These are phyloP conservation scores for Thraustochytrium sp. DNA, from an alignment of 352 stramenopile species.

Conservation along the genomic window DNA sequence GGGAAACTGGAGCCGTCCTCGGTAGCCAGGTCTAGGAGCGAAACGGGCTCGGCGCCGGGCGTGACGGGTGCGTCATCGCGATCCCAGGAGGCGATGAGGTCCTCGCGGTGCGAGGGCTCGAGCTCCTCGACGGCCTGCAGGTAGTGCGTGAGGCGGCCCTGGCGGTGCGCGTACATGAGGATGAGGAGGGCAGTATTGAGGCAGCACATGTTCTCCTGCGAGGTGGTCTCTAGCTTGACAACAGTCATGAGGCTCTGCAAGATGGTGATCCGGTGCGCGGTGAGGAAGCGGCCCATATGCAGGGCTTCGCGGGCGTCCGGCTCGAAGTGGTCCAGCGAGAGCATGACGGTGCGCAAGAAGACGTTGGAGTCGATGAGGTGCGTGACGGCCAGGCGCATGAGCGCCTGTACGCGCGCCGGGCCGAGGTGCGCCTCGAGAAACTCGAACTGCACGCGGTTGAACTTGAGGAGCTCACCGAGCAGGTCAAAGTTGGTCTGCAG, in stretches of 20 bases:
- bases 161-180: slow-evolving; percentile 84
- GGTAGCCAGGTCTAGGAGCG: background rate
- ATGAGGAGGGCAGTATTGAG: slow-evolving; percentile 92
- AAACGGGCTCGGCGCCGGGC: background rate
- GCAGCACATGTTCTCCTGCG: slow-evolving; percentile 96
- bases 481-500: slow-evolving; percentile 92
- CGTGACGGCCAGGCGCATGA: slow-evolving; percentile 83
- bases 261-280: slow-evolving; percentile 73
- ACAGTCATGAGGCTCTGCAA: slow-evolving; percentile 88
- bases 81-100: background rate
- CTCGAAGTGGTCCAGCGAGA: slow-evolving; percentile 67
- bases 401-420: slow-evolving; percentile 74
- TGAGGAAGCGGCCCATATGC: slow-evolving; percentile 65
- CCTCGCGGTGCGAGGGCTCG: background rate
- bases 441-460: slow-evolving; percentile 77
- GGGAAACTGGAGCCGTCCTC: slow-evolving; percentile 38
- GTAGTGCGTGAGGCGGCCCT: slow-evolving; percentile 66
- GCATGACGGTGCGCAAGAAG: slow-evolving; percentile 84
- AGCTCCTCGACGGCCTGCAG: slow-evolving; percentile 22
- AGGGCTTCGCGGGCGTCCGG: background rate
- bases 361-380: slow-evolving; percentile 95
- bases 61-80: background rate
- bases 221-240: slow-evolving; percentile 86
- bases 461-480: slow-evolving; percentile 88
- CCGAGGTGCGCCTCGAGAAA: slow-evolving; percentile 76